Evolutionary conservation across 345 rosid species (phyloP), one percentile per base, ranked within the genome.

Genomic region (Syzygium grande): DNA sequence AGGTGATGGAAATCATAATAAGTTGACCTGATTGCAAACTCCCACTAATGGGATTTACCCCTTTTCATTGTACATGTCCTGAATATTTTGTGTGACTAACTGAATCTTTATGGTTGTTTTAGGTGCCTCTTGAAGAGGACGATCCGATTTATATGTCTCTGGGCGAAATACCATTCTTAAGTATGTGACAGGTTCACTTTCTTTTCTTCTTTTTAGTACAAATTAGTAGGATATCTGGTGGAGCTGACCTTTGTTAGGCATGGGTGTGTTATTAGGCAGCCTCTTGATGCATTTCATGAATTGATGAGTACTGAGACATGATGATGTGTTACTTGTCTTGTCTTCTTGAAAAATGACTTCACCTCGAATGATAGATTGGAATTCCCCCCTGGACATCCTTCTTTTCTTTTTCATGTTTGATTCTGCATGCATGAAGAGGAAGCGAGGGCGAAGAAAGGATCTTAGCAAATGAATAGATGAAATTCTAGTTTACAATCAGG

Each of bases 111-210:
- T 86, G 84, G 55, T 86, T 61, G 65, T 92, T 92, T 91, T 93
- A 95, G 98, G 98, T 92, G 87, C 86, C 93, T 89, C 93, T 95
- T 79, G 96, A 90, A 51, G 98, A 95, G 88, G 99, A 98, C 89
- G 99, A 98, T 90, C 92, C 98, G 0, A 98, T 98, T 87, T 98
- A 96, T 91, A 98, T 96, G 97, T 98, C 99, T 87, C 93, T 98
- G 15, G 99, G 95, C 53, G 99, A 98, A 94, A 96, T 98, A 93
- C 98, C 99, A 86, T 89, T 96, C 83, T 83, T 88, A 86, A 84
- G 90, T 88, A 88, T 17, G 87, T 86, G 22, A 25, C n/a, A 86
- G 51, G 27, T 68, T 85, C 84, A 86, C 41, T 73, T 73, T 73
- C 38, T 38, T 73, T 19, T 5, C 2, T 73, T 73, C 49, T 73